Conservation (phyloP, 2,329 filamentous ascomycete species). For the Claviceps sp. region DNA sequence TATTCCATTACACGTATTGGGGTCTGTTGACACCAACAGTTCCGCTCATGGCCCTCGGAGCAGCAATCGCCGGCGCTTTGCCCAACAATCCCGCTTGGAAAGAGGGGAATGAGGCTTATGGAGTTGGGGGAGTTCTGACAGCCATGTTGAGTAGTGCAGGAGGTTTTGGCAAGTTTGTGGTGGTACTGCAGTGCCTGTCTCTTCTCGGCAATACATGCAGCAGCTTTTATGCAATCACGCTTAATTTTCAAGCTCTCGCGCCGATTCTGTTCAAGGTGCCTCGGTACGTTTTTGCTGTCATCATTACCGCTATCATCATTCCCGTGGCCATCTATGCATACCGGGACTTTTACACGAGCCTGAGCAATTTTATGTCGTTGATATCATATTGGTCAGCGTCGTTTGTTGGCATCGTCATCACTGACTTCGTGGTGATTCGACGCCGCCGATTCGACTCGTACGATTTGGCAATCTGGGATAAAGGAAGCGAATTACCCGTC, state of each 20-base stretch:
- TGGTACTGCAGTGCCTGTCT: conserved; percentile 43
- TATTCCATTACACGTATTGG: conserved; percentile 43
- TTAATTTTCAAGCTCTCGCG: conserved; percentile 51
- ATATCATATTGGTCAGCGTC: conserved; percentile 47
- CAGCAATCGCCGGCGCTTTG: conserved; percentile 49
- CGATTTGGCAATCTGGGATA: conserved; percentile 34
- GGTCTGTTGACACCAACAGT: conserved; percentile 43
- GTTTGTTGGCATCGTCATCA: conserved; percentile 35
- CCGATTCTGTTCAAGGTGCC: conserved; percentile 42
- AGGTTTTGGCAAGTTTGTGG: conserved; percentile 49
- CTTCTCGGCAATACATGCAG: conserved; percentile 46
- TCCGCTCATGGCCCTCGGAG: conserved; percentile 48
- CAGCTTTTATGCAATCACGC: conserved; percentile 47
- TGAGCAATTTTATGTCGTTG: conserved; percentile 43
- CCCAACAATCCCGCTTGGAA: conserved; percentile 39
- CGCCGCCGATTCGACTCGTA: conserved; percentile 29
- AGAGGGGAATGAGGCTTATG: conserved; percentile 37
- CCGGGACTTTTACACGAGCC: conserved; percentile 40
- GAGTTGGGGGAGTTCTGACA: conserved; percentile 44
- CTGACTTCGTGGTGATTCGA: conserved; percentile 36
- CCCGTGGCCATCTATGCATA: conserved; percentile 43
- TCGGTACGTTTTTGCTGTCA: conserved; percentile 42
- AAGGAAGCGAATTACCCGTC: conserved; percentile 28
- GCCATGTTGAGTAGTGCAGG: conserved; percentile 45
- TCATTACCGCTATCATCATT: conserved; percentile 46